Percentiles rank a stretch among this genome's conserved stretches.
These are phyloP conservation scores for Pseudogymnoascus pannorum DNA, from an alignment of 2,329 filamentous ascomycete species.

Conservation along the genomic window DNA sequence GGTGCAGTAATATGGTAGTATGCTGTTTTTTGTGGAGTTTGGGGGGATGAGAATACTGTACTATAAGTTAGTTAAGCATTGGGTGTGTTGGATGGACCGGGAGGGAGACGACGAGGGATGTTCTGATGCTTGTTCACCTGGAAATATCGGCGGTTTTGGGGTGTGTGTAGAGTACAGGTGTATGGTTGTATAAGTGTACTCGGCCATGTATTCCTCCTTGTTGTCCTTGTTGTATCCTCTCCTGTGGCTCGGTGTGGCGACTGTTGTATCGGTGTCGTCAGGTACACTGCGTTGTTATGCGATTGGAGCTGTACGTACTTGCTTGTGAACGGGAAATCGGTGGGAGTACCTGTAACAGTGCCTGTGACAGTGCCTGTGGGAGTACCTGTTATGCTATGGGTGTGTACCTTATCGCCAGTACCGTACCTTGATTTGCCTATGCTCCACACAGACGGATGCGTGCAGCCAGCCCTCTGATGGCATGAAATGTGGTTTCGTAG, in stretches of 20 bases:
- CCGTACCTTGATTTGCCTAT: too few species aligned
- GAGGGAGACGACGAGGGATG: not conserved
- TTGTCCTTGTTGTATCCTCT: too few species aligned
- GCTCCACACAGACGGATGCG: not conserved
- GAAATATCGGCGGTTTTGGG: not conserved
- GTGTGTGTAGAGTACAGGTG: not conserved
- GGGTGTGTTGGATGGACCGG: not conserved
- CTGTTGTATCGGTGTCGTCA: not conserved
- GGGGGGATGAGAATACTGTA: too few species aligned
- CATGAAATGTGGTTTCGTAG: conserved; percentile 6
- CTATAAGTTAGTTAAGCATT: not conserved
- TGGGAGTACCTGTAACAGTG: not conserved
- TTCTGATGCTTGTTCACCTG: not conserved
- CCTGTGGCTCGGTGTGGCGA: too few species aligned
- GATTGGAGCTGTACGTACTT: not conserved
- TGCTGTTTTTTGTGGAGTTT: not conserved
- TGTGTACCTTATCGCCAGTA: not conserved
- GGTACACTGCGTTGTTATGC: not conserved
- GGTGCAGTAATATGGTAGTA: not conserved
- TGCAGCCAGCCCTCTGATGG: conserved; percentile 3
- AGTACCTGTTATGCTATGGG: not conserved
- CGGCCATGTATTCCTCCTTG: not conserved
- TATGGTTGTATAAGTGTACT: not conserved
- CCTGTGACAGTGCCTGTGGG: not conserved
- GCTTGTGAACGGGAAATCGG: not conserved